Evolutionary conservation across 2,329 filamentous ascomycete species (phyloP).

Genomic region (Mariannaea elegans): DNA sequence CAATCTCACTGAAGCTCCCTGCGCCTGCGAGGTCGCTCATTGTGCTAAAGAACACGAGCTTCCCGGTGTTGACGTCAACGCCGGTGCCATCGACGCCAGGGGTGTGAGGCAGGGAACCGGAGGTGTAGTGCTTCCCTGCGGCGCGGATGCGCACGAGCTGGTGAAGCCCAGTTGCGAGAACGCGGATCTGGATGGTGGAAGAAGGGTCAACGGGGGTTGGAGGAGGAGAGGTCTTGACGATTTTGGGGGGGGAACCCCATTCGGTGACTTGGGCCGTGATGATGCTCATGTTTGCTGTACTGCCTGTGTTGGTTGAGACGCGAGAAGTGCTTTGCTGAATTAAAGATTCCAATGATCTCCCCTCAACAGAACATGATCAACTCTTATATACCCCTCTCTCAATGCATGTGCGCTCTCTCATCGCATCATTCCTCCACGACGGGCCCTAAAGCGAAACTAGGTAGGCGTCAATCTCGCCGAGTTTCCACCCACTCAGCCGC

Average conservation of each 20-base stretch:
- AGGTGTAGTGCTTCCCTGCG: slow-evolving; percentile 63
- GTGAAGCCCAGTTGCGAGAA: slow-evolving; percentile 62
- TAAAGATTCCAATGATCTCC: no score
- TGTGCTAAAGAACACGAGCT: slow-evolving; percentile 59
- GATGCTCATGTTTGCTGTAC: slow-evolving; percentile 36
- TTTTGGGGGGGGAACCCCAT: slow-evolving; percentile 46
- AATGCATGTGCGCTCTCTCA: not conserved
- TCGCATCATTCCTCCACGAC: slow-evolving; percentile 3
- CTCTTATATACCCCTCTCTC: slow-evolving; percentile 5
- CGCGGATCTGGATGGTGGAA: slow-evolving; percentile 57
- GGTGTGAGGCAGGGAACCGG: slow-evolving; percentile 57
- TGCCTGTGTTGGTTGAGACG: not conserved
- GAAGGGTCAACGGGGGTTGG: slow-evolving; percentile 44
- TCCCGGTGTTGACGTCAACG: slow-evolving; percentile 52
- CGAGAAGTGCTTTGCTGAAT: not conserved
- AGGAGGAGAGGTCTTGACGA: slow-evolving; percentile 45
- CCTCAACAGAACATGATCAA: not conserved
- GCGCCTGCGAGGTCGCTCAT: slow-evolving; percentile 41
- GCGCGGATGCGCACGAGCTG: slow-evolving; percentile 63
- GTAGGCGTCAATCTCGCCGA: slow-evolving; percentile 4
- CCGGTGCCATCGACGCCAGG: slow-evolving; percentile 65
- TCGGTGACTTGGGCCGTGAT: slow-evolving; percentile 51
- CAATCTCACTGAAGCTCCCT: slow-evolving; percentile 56
- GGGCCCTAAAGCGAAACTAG: not conserved
- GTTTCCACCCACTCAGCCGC: slow-evolving; percentile 9